Conservation (phyloP, 495 filamentous ascomycete species). For the Astrothelium macrocarpum region DNA sequence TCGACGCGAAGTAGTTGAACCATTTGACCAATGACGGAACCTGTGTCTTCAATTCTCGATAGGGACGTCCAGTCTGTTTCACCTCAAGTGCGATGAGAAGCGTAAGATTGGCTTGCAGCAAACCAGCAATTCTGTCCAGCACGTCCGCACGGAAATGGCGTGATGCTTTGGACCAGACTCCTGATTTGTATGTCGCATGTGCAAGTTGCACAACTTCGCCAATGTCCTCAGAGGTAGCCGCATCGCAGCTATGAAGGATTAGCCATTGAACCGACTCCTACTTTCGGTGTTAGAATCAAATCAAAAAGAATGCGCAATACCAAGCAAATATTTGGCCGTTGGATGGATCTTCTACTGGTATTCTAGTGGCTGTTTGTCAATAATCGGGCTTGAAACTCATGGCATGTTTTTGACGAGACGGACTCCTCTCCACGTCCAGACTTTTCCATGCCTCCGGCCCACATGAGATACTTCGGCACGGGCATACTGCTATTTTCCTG, state of each 20-base stretch:
- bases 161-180: slow-evolving; percentile 43
- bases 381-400: background rate
- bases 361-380: background rate
- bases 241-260: slow-evolving; percentile 35
- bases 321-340: slow-evolving; percentile 6
- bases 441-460: background rate
- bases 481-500: no score
- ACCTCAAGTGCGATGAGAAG: slow-evolving; percentile 49
- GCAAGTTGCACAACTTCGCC: slow-evolving; percentile 38
- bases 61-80: slow-evolving; percentile 50
- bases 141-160: slow-evolving; percentile 39
- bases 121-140: slow-evolving; percentile 44
- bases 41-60: slow-evolving; percentile 58
- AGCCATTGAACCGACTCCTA: background rate
- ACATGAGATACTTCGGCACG: background rate
- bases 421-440: background rate
- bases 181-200: slow-evolving; percentile 42
- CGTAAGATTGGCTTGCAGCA: slow-evolving; percentile 41
- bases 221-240: slow-evolving; percentile 42
- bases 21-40: slow-evolving; percentile 51
- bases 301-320: background rate
- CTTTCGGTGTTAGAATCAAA: background rate
- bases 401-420: background rate
- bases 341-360: slow-evolving; percentile 9
- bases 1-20: slow-evolving; percentile 54